Evolutionary conservation across 2,329 filamentous ascomycete species (phyloP).

Genomic region (Ophiostoma pallidulum): DNA sequence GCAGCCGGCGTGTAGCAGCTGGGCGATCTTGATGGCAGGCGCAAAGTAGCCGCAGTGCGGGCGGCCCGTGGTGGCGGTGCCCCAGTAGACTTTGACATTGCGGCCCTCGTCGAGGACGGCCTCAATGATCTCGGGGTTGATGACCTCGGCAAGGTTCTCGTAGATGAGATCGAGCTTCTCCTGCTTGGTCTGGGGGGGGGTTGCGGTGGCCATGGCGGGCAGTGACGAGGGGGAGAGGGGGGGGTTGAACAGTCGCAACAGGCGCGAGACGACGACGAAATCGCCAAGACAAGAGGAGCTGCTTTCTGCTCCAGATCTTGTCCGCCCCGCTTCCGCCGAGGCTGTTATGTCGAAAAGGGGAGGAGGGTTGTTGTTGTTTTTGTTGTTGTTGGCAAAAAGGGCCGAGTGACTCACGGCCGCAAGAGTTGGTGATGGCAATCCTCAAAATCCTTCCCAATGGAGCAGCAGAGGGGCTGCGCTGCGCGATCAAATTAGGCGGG

Average conservation of each 20-base stretch:
- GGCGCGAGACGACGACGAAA: not conserved
- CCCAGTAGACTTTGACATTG: slow-evolving; percentile 77
- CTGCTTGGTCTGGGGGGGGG: slow-evolving; percentile 17
- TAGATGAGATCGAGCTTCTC: slow-evolving; percentile 66
- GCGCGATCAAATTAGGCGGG: too few relatives aligned
- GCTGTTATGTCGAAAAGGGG: too few relatives aligned
- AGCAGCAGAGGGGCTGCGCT: too few relatives aligned
- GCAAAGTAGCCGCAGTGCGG: slow-evolving; percentile 89
- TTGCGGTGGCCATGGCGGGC: slow-evolving; percentile 13
- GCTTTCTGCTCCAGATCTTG: too few relatives aligned
- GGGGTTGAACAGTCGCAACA: not conserved
- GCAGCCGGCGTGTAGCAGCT: slow-evolving; percentile 77
- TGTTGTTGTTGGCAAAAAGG: too few relatives aligned
- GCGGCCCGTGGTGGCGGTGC: slow-evolving; percentile 74
- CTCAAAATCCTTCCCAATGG: too few relatives aligned
- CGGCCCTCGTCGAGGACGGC: slow-evolving; percentile 60
- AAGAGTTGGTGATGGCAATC: too few relatives aligned
- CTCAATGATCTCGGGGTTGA: slow-evolving; percentile 78
- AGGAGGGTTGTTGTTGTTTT: too few relatives aligned
- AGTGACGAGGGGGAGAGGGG: not conserved
- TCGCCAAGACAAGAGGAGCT: too few relatives aligned
- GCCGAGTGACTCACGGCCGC: too few relatives aligned
- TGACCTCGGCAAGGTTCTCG: slow-evolving; percentile 69
- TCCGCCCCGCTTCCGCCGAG: too few relatives aligned
- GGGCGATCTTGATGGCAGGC: slow-evolving; percentile 78